phyloP scores from a whole-genome alignment of 306 rosid species.

The Dicorynia guianensis region DNA sequence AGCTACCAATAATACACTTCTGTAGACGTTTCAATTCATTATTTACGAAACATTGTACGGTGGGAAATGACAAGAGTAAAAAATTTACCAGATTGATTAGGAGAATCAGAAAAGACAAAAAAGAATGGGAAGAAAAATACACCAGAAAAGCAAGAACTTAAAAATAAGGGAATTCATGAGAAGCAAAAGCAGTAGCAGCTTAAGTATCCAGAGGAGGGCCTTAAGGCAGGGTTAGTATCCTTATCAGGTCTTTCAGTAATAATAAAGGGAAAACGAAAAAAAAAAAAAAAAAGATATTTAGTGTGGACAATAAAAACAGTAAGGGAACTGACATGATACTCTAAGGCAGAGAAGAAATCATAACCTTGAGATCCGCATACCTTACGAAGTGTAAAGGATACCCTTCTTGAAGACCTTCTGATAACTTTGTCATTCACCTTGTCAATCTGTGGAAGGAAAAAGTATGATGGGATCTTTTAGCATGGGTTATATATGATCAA shows the following conservation, averaged over 20 bases:
- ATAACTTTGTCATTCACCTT: conserved; percentile 63
- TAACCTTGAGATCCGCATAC: conserved; percentile 48
- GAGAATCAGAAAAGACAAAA: not conserved
- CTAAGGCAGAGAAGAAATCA: conserved; percentile 10
- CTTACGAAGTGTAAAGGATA: conserved; percentile 86
- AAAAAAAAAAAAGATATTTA: conserved; percentile 17
- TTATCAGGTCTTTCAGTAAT: not conserved
- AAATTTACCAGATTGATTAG: conserved; percentile 14
- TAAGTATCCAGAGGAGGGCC: not conserved
- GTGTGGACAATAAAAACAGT: conserved; percentile 7
- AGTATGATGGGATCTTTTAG: conserved; percentile 19
- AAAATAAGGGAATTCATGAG: not conserved
- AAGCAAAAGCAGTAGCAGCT: not conserved
- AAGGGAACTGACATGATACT: conserved; percentile 2
- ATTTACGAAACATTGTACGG: not conserved
- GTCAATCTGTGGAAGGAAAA: conserved; percentile 65
- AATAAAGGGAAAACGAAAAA: conserved; percentile 1
- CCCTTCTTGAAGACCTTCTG: conserved; percentile 81
- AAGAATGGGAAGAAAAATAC: not conserved
- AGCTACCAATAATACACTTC: not conserved
- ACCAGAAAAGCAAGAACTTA: not conserved
- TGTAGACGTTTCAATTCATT: not conserved
- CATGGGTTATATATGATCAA: conserved; percentile 24
- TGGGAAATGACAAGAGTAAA: not conserved
- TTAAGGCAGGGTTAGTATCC: not conserved